Evolutionary conservation across 1,139 yeast species (phyloP).

Genomic region (Debaryomyces robertsiae): DNA sequence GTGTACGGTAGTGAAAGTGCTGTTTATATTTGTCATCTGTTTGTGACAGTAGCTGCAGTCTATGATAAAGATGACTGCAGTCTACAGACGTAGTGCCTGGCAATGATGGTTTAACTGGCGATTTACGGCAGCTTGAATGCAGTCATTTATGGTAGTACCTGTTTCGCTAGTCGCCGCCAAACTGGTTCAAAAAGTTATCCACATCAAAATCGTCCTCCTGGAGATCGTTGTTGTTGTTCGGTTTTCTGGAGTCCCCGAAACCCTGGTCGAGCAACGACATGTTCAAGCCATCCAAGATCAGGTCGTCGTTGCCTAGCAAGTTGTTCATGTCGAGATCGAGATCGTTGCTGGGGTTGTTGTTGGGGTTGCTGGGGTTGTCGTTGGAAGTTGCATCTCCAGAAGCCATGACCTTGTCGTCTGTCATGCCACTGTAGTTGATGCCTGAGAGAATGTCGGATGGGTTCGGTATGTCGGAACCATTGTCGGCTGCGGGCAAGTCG

Average conservation of each 20-base stretch:
- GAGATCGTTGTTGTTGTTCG: slow-evolving; percentile 23
- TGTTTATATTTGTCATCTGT: too few relatives aligned
- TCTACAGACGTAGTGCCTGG: too few relatives aligned
- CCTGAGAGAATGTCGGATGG: slow-evolving; percentile 44
- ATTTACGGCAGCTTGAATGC: too few relatives aligned
- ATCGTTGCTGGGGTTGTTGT: slow-evolving; percentile 18
- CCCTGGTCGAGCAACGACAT: slow-evolving; percentile 46
- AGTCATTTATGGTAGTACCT: too few relatives aligned
- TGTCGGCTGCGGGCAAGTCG: slow-evolving; percentile 13
- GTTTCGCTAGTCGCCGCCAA: slow-evolving; percentile 37
- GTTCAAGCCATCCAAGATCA: slow-evolving; percentile 47
- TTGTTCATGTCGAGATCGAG: slow-evolving; percentile 45
- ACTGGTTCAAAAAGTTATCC: slow-evolving; percentile 49
- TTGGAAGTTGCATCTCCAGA: slow-evolving; percentile 11
- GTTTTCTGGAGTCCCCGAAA: slow-evolving; percentile 24
- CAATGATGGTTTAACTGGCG: too few relatives aligned
- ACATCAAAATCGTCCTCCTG: slow-evolving; percentile 46
- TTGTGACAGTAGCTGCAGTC: too few relatives aligned
- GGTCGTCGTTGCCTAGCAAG: slow-evolving; percentile 45
- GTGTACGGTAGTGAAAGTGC: too few relatives aligned
- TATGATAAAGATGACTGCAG: too few relatives aligned
- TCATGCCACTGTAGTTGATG: slow-evolving; percentile 28
- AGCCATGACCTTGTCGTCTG: slow-evolving; percentile 8
- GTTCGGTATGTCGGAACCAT: slow-evolving; percentile 32
- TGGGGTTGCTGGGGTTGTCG: slow-evolving; percentile 15